Evolutionary conservation across 2,329 filamentous ascomycete genomes (phyloP).

Genomic region (Sordariomycetes sp.): DNA sequence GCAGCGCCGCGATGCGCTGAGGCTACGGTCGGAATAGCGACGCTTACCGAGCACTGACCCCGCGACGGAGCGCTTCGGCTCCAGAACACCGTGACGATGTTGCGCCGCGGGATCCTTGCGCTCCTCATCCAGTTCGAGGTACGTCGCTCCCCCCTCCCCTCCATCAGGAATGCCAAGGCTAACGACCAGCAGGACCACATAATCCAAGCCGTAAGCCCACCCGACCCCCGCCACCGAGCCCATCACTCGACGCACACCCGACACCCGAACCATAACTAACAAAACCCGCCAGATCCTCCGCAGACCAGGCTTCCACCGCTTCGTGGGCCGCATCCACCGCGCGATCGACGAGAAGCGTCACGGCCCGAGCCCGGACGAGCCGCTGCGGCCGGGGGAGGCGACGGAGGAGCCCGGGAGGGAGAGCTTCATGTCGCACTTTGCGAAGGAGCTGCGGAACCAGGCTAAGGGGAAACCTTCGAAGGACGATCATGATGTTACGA

Average conservation of each 20-base stretch:
- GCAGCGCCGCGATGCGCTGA: no score
- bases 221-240: not conserved
- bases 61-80: not conserved
- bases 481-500: not conserved
- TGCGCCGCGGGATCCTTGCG: not conserved
- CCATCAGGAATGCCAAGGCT: no score
- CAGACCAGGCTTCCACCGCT: constrained; percentile 35
- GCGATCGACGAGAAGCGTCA: constrained; percentile 32
- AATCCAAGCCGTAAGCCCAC: not conserved
- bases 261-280: not conserved
- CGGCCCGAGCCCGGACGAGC: constrained; percentile 35
- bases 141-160: no score
- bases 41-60: no score
- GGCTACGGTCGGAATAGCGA: no score
- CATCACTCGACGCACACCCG: no score
- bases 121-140: not conserved
- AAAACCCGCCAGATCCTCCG: constrained; percentile 27
- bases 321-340: constrained; percentile 37
- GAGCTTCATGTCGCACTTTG: constrained; percentile 31
- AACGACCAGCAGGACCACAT: not conserved
- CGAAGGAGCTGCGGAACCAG: constrained; percentile 38
- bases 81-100: not conserved
- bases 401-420: constrained; percentile 17
- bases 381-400: constrained; percentile 36
- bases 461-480: constrained; percentile 23